These are phyloP conservation scores for Epichloe scottii DNA, from an alignment of 2,329 filamentous ascomycete genomes.

Conservation along the genomic window DNA sequence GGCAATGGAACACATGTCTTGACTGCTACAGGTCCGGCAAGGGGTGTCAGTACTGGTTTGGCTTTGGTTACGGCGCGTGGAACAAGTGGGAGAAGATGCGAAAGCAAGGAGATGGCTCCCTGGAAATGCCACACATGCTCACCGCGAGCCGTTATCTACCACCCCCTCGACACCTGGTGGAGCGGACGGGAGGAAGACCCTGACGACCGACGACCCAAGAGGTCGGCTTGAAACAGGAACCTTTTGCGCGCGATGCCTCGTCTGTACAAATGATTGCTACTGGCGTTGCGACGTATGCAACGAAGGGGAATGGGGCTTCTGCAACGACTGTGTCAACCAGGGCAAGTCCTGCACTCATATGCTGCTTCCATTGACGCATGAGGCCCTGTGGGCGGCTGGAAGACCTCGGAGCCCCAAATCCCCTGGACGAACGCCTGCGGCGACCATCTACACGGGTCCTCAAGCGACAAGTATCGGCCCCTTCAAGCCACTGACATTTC, in stretches of 20 bases:
- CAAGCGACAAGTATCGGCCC: slow-evolving; percentile 33
- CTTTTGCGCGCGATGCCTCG: slow-evolving; percentile 68
- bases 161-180: slow-evolving; percentile 36
- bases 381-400: slow-evolving; percentile 22
- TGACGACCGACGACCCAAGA: slow-evolving; percentile 55
- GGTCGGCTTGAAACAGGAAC: slow-evolving; percentile 63
- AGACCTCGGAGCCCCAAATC: slow-evolving; percentile 30
- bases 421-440: slow-evolving; percentile 32
- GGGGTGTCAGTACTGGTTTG: slow-evolving; percentile 80
- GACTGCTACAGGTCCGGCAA: slow-evolving; percentile 65
- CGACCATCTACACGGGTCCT: slow-evolving; percentile 35
- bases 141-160: slow-evolving; percentile 43
- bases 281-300: slow-evolving; percentile 86
- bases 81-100: slow-evolving; percentile 48
- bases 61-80: slow-evolving; percentile 66
- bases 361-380: slow-evolving; percentile 62
- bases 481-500: slow-evolving; percentile 60
- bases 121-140: slow-evolving; percentile 44
- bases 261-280: slow-evolving; percentile 69
- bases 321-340: slow-evolving; percentile 74
- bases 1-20: slow-evolving; percentile 67
- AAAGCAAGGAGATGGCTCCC: slow-evolving; percentile 23
- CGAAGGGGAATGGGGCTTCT: slow-evolving; percentile 90
- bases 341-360: slow-evolving; percentile 72
- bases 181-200: slow-evolving; percentile 40